These are phyloP conservation scores for Sesbania bispinosa DNA, from an alignment of 306 rosid genomes.

Conservation along the genomic window DNA sequence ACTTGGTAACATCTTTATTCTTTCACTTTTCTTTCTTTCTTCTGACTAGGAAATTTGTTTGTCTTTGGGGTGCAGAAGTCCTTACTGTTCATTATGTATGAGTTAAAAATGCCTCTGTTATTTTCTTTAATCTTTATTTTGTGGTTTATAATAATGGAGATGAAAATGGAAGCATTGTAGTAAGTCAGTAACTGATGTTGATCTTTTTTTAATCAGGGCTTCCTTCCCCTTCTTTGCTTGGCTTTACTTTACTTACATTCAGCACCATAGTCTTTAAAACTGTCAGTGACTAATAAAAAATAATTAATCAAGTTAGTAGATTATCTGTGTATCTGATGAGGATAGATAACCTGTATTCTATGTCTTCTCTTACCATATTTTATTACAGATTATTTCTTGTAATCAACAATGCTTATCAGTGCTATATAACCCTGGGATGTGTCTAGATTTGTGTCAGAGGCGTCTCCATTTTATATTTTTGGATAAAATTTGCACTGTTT, in stretches of 20 bases:
- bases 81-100: neutral
- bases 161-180: neutral
- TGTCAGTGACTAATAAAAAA: neutral
- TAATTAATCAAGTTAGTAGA: neutral
- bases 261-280: neutral
- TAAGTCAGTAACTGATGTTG: neutral
- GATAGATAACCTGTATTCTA: neutral
- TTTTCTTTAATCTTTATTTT: neutral
- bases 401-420: neutral
- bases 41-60: neutral
- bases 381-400: neutral
- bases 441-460: neutral
- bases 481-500: neutral
- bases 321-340: neutral
- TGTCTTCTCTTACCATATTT: neutral
- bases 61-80: neutral
- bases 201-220: neutral
- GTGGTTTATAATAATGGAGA: neutral
- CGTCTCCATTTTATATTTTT: neutral
- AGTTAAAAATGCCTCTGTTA: neutral
- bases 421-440: neutral
- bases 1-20: slow-evolving; percentile 56
- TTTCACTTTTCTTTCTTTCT: neutral
- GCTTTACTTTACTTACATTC: neutral
- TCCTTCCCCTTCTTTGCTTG: neutral